Base-by-base conservation (phyloP, 257 asterid species). In the Dorcoceras hygrometricum region DNA sequence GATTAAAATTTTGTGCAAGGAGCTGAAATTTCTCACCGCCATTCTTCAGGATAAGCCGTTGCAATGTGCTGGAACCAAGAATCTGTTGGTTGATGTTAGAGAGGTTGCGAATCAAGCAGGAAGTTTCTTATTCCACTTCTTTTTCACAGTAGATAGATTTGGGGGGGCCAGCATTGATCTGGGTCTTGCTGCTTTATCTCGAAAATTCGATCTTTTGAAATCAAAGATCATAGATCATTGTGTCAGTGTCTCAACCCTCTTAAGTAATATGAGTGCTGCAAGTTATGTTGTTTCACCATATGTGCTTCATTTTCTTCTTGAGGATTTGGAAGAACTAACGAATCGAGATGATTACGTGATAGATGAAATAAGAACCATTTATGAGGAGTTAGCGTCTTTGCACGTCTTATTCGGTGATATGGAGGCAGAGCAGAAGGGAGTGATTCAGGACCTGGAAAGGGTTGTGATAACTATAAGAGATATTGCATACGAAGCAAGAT, bases 401-500 rank as follows among this genome's bases (percentile, higher is more conserved):
- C 16, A 10, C 14, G 26, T 65, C 11, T 24, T 58, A 32, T 57
- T 57, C 27, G 11, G 28, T 26, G 57, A 19, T 18, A 56, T 68
- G 10, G 46, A 43, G 24, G 26, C 16, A 57, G n/a, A 10, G 19
- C 29, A 26, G 27, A 11, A 23, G 3, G 29, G 28, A 24, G 19
- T 57, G 19, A 22, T 6, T 12, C 28, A 26, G 18, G 63, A 31
- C 26, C 19, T 23, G 14, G 28, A 39, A 64, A 71, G 65, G 68
- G 4, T 54, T 62, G 69, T 14, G 1, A 28, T 61, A 14, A 59
- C 36, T 36, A 61, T 67, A 23, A 67, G 73, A 61, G 73, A 73
- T 31, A 36, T 67, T 8, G 69, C 73, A 5, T 72, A 68, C 46
- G 75, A 73, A 70, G 75, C 73, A 12, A 75, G 73, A 61, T 68